These are phyloP conservation scores for Colletotrichum incanum DNA, from an alignment of 2,329 filamentous ascomycete species.

Conservation along the genomic window DNA sequence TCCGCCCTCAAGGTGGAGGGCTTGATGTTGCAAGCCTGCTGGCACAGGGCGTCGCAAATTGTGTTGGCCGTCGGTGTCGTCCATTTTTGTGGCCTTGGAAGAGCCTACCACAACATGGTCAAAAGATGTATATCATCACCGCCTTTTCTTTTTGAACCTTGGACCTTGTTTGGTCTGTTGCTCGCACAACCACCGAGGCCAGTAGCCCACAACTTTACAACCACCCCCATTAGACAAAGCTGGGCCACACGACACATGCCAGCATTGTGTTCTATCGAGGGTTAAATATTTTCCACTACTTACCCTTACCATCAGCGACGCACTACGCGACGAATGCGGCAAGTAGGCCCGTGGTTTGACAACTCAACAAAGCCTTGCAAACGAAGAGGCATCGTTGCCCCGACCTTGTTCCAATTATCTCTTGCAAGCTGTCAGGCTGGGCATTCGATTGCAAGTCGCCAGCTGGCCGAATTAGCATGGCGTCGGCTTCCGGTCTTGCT, in stretches of 20 bases:
- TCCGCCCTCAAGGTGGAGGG: not conserved
- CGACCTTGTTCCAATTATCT: not conserved
- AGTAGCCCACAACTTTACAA: not conserved
- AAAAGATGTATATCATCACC: not conserved
- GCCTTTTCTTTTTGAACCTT: not conserved
- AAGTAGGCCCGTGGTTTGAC: not conserved
- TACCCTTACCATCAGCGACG: not conserved
- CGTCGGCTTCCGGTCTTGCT: not conserved
- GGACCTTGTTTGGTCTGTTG: not conserved
- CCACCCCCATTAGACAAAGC: not conserved
- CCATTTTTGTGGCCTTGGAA: no score
- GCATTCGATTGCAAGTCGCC: not conserved
- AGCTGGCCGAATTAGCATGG: not conserved
- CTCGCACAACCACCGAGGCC: slow-evolving; percentile 2
- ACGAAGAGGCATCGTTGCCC: not conserved
- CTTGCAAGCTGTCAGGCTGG: not conserved
- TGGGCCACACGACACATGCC: not conserved
- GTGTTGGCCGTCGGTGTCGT: not conserved
- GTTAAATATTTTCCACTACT: no score
- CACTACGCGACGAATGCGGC: not conserved
- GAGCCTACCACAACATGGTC: not conserved
- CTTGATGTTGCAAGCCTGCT: not conserved
- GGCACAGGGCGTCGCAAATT: not conserved
- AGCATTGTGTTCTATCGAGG: not conserved
- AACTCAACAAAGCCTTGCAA: not conserved